Percentiles rank a stretch among this genome's conserved stretches.
These are phyloP conservation scores for Crithidia bombi DNA, from an alignment of 208 protist genomes.

Conservation along the genomic window DNA sequence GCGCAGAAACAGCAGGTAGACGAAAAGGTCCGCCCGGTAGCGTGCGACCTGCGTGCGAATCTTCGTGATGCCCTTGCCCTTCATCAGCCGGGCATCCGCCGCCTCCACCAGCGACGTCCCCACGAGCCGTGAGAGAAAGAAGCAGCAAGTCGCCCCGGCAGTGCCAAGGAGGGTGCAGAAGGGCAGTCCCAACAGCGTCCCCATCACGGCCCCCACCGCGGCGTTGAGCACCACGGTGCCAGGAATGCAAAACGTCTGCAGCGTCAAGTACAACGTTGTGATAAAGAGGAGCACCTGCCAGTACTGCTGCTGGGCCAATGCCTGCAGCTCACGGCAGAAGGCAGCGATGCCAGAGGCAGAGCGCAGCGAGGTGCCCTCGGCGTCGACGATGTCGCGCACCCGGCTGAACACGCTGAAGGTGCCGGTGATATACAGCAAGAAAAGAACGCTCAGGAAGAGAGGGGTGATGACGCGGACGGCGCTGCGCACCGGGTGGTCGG, in stretches of 20 bases:
- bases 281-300: constrained; percentile 55
- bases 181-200: constrained; percentile 66
- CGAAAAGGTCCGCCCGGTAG: constrained; percentile 76
- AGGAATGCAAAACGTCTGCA: constrained; percentile 92
- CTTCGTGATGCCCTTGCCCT: constrained; percentile 54
- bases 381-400: constrained; percentile 31
- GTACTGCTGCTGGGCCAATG: constrained; percentile 36
- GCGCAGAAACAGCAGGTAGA: constrained; percentile 92
- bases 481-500: not conserved
- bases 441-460: constrained; percentile 22
- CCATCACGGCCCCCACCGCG: constrained; percentile 75
- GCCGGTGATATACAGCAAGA: constrained; percentile 47
- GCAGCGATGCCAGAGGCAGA: constrained; percentile 45
- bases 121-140: constrained; percentile 44
- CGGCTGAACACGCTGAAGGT: constrained; percentile 39
- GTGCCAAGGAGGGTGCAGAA: constrained; percentile 71
- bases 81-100: constrained; percentile 51
- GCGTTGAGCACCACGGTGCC: constrained; percentile 89
- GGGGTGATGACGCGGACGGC: constrained; percentile 33
- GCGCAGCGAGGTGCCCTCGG: constrained; percentile 39
- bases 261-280: constrained; percentile 54
- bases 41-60: constrained; percentile 62
- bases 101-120: constrained; percentile 54
- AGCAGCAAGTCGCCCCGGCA: constrained; percentile 60
- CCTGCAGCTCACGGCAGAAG: constrained; percentile 53